Conservation (phyloP, 2,329 filamentous ascomycete genomes). For the Hymenotorrendiella dingleyae region DNA sequence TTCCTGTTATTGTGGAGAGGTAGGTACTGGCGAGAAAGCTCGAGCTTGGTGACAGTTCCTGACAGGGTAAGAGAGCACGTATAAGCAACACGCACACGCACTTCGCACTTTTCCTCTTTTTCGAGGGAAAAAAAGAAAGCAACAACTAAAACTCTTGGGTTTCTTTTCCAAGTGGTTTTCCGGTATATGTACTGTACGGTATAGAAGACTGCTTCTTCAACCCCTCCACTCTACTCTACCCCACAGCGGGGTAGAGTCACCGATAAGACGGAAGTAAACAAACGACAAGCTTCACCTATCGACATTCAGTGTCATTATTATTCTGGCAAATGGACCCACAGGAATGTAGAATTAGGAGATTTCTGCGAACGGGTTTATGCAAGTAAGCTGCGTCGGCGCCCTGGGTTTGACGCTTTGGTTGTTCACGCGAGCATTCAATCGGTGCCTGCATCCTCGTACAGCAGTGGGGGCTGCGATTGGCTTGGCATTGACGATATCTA, state of each 20-base stretch:
- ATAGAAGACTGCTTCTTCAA: too few species aligned
- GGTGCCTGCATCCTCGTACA: not conserved
- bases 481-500: slow-evolving; percentile 9
- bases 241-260: not conserved
- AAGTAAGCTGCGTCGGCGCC: not conserved
- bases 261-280: not conserved
- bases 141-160: too few species aligned
- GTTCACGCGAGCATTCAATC: not conserved
- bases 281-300: not conserved
- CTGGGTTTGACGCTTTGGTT: not conserved
- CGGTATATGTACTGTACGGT: too few species aligned
- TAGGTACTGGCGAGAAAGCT: not conserved
- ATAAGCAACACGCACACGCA: not conserved
- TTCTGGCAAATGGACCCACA: not conserved
- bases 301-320: not conserved
- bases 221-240: too few species aligned
- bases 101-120: not conserved
- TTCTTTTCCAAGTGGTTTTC: too few species aligned
- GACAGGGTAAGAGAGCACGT: not conserved
- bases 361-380: not conserved
- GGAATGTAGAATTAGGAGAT: not conserved
- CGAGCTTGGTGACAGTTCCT: not conserved
- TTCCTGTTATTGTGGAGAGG: not conserved
- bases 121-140: not conserved
- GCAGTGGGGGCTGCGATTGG: not conserved